Percentiles rank a stretch among this genome's conserved stretches.
Evolutionary conservation across 73 alveolate species (phyloP).

Genomic region (Paramecium caudatum): DNA sequence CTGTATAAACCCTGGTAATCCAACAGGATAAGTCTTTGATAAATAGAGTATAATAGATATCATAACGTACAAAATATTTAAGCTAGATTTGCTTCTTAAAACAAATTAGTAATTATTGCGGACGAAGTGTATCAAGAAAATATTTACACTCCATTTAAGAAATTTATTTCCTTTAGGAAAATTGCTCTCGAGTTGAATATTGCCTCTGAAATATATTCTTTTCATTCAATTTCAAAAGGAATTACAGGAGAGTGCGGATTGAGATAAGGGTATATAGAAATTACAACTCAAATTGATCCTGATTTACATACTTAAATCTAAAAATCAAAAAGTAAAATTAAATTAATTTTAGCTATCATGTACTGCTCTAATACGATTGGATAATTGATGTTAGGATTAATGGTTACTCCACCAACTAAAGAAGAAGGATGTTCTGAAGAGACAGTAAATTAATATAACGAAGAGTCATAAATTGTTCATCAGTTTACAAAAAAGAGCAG

Average conservation of each 20-base stretch:
- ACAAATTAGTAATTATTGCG: conserved; percentile 92
- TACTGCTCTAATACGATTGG: conserved; percentile 94
- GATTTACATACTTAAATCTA: conserved; percentile 80
- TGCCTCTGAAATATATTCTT: conserved; percentile 83
- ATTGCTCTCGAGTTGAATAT: conserved; percentile 82
- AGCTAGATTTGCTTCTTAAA: conserved; percentile 75
- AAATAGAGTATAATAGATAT: conserved; percentile 86
- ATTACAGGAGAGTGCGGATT: conserved; percentile 96
- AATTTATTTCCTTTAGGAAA: conserved; percentile 89
- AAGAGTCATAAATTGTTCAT: conserved; percentile 78
- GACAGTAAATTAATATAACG: conserved; percentile 77
- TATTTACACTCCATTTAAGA: conserved; percentile 82
- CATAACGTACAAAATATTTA: conserved; percentile 46
- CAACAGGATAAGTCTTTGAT: conserved; percentile 94
- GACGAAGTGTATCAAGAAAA: conserved; percentile 99
- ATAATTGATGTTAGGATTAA: conserved; percentile 82
- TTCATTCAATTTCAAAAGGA: conserved; percentile 93
- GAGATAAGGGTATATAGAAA: conserved; percentile 94
- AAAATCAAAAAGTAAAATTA: conserved; percentile 77
- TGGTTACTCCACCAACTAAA: conserved; percentile 81
- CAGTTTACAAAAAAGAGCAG: conserved; percentile 83
- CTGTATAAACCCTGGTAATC: conserved; percentile 98
- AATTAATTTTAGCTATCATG: conserved; percentile 74
- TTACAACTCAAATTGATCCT: conserved; percentile 79
- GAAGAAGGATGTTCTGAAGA: conserved; percentile 80